phyloP scores from a whole-genome alignment of 2,329 filamentous ascomycete species.

The Pestalotiopsis sp. region DNA sequence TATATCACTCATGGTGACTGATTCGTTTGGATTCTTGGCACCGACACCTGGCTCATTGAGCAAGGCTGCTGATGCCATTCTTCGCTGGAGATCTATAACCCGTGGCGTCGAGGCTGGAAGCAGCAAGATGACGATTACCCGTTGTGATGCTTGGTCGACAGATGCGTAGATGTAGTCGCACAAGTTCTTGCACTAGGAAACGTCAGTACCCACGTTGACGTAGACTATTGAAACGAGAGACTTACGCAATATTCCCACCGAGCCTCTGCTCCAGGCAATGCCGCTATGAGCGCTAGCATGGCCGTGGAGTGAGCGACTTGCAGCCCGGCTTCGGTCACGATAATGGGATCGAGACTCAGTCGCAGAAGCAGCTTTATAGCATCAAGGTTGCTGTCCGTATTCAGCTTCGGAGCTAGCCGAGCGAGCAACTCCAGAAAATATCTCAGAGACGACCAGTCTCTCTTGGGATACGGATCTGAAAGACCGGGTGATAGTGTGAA shows the following conservation, averaged over 20 bases:
- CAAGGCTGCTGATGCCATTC: slow-evolving; percentile 66
- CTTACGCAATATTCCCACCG: slow-evolving; percentile 45
- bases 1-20: slow-evolving; percentile 43
- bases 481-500: slow-evolving; percentile 25
- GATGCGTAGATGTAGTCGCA: slow-evolving; percentile 46
- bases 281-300: slow-evolving; percentile 41
- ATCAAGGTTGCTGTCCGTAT: slow-evolving; percentile 34
- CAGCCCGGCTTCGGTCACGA: slow-evolving; percentile 28
- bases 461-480: slow-evolving; percentile 31
- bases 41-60: slow-evolving; percentile 49
- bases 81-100: slow-evolving; percentile 62
- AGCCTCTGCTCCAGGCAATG: slow-evolving; percentile 36
- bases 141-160: slow-evolving; percentile 50
- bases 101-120: slow-evolving; percentile 54
- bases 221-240: slow-evolving; percentile 5
- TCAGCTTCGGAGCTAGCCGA: slow-evolving; percentile 36
- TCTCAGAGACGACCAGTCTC: slow-evolving; percentile 46
- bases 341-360: slow-evolving; percentile 54
- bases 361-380: slow-evolving; percentile 50
- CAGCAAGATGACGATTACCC: slow-evolving; percentile 56
- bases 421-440: slow-evolving; percentile 44
- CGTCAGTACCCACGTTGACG: background rate
- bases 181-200: slow-evolving; percentile 48
- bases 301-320: slow-evolving; percentile 30
- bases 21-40: slow-evolving; percentile 39